Conservation (phyloP, 2,329 filamentous ascomycete species). For the Alternaria rosae region DNA sequence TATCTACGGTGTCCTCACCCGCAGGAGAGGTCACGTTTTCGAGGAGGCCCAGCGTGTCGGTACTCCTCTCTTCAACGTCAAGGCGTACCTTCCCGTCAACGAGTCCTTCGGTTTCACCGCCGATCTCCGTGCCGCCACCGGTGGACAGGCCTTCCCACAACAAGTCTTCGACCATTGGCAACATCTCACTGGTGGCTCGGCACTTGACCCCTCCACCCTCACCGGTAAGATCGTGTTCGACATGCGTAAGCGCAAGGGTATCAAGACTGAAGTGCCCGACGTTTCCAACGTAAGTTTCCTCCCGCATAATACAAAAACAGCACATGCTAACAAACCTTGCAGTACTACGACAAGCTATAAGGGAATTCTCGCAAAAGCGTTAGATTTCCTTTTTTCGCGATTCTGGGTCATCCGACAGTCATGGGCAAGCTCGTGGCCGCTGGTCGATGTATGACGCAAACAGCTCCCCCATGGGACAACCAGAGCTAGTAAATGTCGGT, state of each 20-base stretch:
- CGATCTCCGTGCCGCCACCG: slow-evolving; percentile 91
- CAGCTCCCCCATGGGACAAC: slow-evolving; percentile 40
- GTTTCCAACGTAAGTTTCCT: slow-evolving; percentile 85
- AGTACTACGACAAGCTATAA: slow-evolving; percentile 99
- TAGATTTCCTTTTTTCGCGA: slow-evolving; percentile 54
- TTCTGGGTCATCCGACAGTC: slow-evolving; percentile 43
- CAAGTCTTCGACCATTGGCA: slow-evolving; percentile 99
- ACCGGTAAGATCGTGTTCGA: slow-evolving; percentile 82
- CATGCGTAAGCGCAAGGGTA: slow-evolving; percentile 99
- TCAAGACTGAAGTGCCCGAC: slow-evolving; percentile 93
- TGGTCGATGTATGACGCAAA: slow-evolving; percentile 45
- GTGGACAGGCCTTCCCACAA: slow-evolving; percentile 98
- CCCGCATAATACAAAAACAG: background rate
- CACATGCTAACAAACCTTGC: slow-evolving; percentile 52
- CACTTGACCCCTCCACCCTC: slow-evolving; percentile 83
- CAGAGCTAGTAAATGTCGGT: slow-evolving; percentile 49
- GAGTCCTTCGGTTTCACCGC: slow-evolving; percentile 99
- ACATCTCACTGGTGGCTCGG: slow-evolving; percentile 90
- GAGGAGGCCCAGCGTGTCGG: slow-evolving; percentile 96
- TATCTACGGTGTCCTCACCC: slow-evolving; percentile 99
- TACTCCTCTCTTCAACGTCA: slow-evolving; percentile 99
- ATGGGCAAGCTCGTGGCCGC: slow-evolving; percentile 46
- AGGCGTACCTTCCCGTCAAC: slow-evolving; percentile 95
- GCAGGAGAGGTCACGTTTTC: slow-evolving; percentile 99
- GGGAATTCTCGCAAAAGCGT: slow-evolving; percentile 54